Base-by-base conservation (phyloP, 139 green algal species). In the Picochlorum sp. region DNA sequence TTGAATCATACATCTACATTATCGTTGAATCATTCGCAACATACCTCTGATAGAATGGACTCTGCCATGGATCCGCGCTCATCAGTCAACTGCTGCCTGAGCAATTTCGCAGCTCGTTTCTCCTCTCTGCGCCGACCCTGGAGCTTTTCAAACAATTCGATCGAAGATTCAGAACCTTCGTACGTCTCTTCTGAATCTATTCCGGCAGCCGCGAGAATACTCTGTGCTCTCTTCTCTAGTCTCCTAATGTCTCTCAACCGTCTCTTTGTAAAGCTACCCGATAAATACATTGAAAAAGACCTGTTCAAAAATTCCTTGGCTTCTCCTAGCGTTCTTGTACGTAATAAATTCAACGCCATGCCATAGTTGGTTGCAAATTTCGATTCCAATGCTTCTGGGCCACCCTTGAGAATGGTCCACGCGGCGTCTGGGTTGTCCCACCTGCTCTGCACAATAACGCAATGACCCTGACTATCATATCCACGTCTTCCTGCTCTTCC, bases 271-370 rank as follows among this genome's bases (percentile, higher is more conserved):
- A 55, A 60, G 4, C 49, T 47, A 56, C 57, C 50, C 18, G 37
- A 62, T 31, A 77, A 41, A 14, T 70, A 63, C 66, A 26, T 24
- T 5, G 52, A 57, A 57, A 91, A 92, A 56, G 73, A 85, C 45
- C 75, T 75, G 30, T 87, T 70, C n/a, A 91, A 56, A 73, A 92
- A 92, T 45, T 74, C 65, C 4, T 70, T 69, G 3, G 84, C 86
- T 67, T 91, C 82, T 30, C 79, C 70, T 49, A 94, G 67, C 16
- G 62, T 80, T 59, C 86, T 86, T 13, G 74, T 83, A 47, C 69
- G 77, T 21, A 95, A 80, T 74, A 96, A 72, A 78, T 94, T 96
- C 60, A 96, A 81, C 65, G 90, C 88, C 76, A 95, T 84, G 49
- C 78, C 76, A 66, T 94, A 96, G 45, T 72, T 79, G 3, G 81